Evolutionary conservation across 202 grass and related monocot species (phyloP), one percentile per base, ranked within the genome.

Genomic region (Bolboschoenoplectus hybrid): DNA sequence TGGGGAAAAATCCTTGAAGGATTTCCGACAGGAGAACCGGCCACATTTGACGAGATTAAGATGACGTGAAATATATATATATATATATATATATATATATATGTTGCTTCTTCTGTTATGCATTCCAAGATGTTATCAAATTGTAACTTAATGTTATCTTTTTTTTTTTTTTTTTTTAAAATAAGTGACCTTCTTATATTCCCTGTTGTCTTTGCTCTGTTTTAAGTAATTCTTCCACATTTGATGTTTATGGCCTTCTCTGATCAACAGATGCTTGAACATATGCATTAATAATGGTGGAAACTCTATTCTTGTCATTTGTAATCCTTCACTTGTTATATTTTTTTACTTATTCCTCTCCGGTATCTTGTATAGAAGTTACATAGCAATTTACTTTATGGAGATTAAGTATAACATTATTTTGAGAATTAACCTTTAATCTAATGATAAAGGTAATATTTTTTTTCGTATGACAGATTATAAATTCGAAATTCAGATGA

Each of bases 1-100:
- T 93, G 87, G 93, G 78, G 19, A 19, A n/a, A 61, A 61, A 6
- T 7, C 6, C 0, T 26, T 26, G 26, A 26, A 26, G 26, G 26
- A 26, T 77, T 86, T 1, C 38, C 67, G 61, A 84, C 68, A 52
- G 86, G 36, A 2, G 26, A 77, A 67, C 16, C 5, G 56, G 14
- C 6, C 56, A 60, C 3, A 60, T 78, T 38, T 78, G 34, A 41
- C 34, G 16, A 6, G 51, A 78, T 57, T 55, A 78, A 32, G 14
- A 56, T 57, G 6, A 39, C n/a, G 13, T 16, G 43, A 78, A 53
- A 26, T 26, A 26, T 26, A 26, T 26, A 26, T 26, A 26, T 26
- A 26, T 26, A 26, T 26, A 26, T 26, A 55, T 78, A 26, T 26
- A 26, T 26, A 26, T 26, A 26, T 26, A 26, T 26, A 17, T 69